Conservation (phyloP, 208 protist genomes). For the Phytomonas sp. region DNA sequence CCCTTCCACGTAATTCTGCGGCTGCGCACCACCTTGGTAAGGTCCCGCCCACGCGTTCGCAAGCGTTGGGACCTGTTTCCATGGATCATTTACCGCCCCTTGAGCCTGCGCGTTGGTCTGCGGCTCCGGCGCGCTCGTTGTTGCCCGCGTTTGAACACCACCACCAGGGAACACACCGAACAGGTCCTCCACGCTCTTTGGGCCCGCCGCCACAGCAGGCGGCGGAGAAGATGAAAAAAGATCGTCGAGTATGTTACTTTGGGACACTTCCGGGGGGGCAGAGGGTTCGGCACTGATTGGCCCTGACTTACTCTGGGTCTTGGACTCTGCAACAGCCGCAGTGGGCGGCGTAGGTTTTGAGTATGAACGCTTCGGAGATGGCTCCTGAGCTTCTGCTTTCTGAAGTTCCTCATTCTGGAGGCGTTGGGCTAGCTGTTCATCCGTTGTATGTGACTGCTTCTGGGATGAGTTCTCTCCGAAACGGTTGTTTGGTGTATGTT, state of each 20-base stretch:
- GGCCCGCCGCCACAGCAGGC: slow-evolving; percentile 4
- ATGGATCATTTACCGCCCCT: slow-evolving; percentile 5
- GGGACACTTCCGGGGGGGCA: not conserved
- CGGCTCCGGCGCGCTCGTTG: slow-evolving; percentile 14
- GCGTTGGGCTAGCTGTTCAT: slow-evolving; percentile 59
- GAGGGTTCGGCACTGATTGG: slow-evolving; percentile 23
- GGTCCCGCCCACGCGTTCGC: slow-evolving; percentile 29
- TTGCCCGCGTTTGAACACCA: slow-evolving; percentile 11
- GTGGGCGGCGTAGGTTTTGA: slow-evolving; percentile 8
- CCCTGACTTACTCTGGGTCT: slow-evolving; percentile 7
- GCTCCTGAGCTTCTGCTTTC: slow-evolving; percentile 27
- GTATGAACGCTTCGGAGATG: slow-evolving; percentile 6
- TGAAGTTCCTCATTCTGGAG: slow-evolving; percentile 75
- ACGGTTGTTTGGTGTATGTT: not conserved
- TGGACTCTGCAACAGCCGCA: not conserved
- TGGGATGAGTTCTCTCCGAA: not conserved
- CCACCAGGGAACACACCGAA: slow-evolving; percentile 50
- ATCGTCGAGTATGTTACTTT: slow-evolving; percentile 52
- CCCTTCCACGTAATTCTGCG: slow-evolving; percentile 11
- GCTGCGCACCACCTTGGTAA: slow-evolving; percentile 12
- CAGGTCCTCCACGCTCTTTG: slow-evolving; percentile 20
- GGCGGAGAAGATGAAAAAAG: slow-evolving; percentile 47
- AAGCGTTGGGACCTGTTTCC: not conserved
- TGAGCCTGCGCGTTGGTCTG: slow-evolving; percentile 10
- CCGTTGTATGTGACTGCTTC: slow-evolving; percentile 18